Percentiles rank a stretch among this genome's conserved stretches.
Evolutionary conservation across 805 yeast species (phyloP).

Genomic region (Wickerhamiella nectarea): DNA sequence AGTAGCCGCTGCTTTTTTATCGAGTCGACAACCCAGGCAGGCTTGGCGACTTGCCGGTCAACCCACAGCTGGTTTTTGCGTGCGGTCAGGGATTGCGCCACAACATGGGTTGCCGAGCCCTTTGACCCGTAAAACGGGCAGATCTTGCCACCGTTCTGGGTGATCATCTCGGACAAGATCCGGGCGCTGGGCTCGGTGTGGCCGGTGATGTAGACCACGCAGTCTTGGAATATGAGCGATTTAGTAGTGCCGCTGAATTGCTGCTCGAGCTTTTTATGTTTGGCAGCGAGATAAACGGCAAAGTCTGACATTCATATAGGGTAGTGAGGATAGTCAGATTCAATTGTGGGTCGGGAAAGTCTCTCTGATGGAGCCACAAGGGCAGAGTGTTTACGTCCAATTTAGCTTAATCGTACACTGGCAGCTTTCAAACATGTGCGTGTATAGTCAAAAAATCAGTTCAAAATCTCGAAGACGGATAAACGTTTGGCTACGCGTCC

Average conservation of each 20-base stretch:
- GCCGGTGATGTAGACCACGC: constrained; percentile 74
- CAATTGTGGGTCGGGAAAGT: too few species aligned
- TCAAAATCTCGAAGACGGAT: too few species aligned
- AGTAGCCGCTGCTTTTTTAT: constrained; percentile 35
- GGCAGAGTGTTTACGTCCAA: too few species aligned
- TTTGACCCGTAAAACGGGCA: constrained; percentile 56
- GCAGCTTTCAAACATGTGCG: too few species aligned
- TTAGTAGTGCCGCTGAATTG: constrained; percentile 23
- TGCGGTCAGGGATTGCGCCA: constrained; percentile 69
- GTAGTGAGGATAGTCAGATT: too few species aligned
- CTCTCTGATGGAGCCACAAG: too few species aligned
- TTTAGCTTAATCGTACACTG: too few species aligned
- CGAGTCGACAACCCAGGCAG: constrained; percentile 68
- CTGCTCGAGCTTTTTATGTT: constrained; percentile 46
- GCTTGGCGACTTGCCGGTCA: constrained; percentile 62
- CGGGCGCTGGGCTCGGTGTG: constrained; percentile 69
- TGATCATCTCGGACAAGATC: constrained; percentile 55
- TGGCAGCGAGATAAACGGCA: constrained; percentile 48
- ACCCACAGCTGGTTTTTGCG: constrained; percentile 52
- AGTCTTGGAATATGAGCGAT: constrained; percentile 43
- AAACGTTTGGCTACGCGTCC: too few species aligned
- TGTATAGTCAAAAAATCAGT: too few species aligned
- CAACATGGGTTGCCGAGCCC: constrained; percentile 66
- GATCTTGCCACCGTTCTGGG: constrained; percentile 69
- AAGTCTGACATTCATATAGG: constrained; percentile 23